A percentile compares a stretch with the other conserved stretches of the same genome.
Conservation (phyloP, 257 asterid species). For the Apocynum venetum region DNA sequence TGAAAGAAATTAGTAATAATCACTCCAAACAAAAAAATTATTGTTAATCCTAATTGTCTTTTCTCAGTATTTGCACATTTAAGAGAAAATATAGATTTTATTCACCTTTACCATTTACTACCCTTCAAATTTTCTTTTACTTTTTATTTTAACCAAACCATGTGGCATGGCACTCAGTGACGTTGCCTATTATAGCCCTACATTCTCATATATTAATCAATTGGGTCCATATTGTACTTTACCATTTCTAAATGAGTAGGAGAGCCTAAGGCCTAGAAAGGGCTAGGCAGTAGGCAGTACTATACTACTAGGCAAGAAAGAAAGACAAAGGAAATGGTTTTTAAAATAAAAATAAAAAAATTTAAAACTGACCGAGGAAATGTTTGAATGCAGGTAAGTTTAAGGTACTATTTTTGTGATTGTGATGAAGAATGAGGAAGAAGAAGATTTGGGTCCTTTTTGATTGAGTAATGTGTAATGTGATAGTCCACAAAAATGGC, state of each 20-base stretch:
- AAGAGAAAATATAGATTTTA: too few relatives aligned
- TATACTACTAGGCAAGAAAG: not conserved
- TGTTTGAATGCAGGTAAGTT: not conserved
- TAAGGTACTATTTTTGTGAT: not conserved
- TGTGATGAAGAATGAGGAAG: conserved; percentile 2
- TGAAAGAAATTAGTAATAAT: too few relatives aligned
- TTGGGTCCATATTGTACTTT: not conserved
- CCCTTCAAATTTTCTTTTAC: too few relatives aligned
- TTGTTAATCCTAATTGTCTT: too few relatives aligned
- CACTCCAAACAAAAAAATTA: too few relatives aligned
- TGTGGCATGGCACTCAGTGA: not conserved
- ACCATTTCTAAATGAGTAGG: not conserved
- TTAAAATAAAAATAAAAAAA: too few relatives aligned
- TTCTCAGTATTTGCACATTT: too few relatives aligned
- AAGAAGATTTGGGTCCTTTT: conserved; percentile 11
- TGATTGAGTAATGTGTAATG: conserved; percentile 15
- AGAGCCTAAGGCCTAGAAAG: not conserved
- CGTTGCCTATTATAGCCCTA: not conserved
- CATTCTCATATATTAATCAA: not conserved
- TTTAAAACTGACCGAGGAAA: too few relatives aligned
- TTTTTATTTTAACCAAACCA: too few relatives aligned
- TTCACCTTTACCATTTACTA: too few relatives aligned
- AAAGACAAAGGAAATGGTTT: not conserved
- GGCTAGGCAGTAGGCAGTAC: not conserved
- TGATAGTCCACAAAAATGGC: conserved; percentile 68